Evolutionary conservation across 2,329 filamentous ascomycete genomes (phyloP).

Genomic region (Calonectria pauciramosa): DNA sequence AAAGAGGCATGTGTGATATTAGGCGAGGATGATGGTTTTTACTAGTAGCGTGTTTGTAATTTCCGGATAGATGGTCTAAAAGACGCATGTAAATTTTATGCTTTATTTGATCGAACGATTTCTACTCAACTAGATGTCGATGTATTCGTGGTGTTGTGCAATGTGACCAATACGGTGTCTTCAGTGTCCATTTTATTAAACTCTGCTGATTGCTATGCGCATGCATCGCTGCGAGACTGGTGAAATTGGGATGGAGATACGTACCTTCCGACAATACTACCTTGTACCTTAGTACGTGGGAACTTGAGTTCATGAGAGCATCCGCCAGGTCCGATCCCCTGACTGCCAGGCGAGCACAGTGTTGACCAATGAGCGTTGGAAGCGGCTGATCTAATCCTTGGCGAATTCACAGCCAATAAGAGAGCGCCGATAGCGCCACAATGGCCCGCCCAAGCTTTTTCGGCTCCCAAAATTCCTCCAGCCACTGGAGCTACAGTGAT

Average conservation of each 20-base stretch:
- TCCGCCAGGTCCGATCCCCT: not conserved
- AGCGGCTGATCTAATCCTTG: not conserved
- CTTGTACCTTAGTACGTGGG: too few species aligned
- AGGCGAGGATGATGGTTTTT: not conserved
- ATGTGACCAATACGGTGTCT: not conserved
- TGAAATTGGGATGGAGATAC: not conserved
- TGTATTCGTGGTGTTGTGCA: too few species aligned
- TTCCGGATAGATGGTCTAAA: not conserved
- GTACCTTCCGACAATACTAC: not conserved
- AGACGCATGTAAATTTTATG: not conserved
- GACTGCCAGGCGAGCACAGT: not conserved
- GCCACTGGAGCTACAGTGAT: slow-evolving; percentile 22
- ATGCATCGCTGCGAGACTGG: not conserved
- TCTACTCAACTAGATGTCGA: not conserved
- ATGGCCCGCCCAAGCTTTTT: slow-evolving; percentile 19
- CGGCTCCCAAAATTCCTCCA: slow-evolving; percentile 6
- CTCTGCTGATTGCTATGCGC: not conserved
- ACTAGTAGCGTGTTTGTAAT: slow-evolving; percentile 9
- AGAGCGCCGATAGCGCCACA: not conserved
- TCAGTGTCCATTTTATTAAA: not conserved
- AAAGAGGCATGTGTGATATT: not conserved
- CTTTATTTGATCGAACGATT: not conserved
- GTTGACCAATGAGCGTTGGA: slow-evolving; percentile 1
- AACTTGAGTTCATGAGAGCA: not conserved
- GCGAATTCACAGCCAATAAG: not conserved